A percentile compares a stretch with the other conserved stretches of the same genome.
phyloP scores from a whole-genome alignment of 352 stramenopile species.

The Thraustotheca clavata region DNA sequence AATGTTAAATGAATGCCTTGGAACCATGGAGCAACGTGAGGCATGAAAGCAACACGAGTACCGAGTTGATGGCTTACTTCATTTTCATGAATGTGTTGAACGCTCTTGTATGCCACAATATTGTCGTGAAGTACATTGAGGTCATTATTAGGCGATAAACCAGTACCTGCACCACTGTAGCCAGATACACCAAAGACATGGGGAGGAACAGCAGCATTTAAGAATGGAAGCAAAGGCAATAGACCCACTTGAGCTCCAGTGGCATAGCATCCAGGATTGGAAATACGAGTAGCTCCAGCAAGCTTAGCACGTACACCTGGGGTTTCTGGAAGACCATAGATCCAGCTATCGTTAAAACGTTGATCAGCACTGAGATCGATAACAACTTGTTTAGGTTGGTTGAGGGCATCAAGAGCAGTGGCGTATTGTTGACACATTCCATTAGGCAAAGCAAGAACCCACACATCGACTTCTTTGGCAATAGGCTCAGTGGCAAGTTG shows the following conservation, averaged over 20 bases:
- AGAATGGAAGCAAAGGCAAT: constrained; percentile 61
- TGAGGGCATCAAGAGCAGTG: constrained; percentile 53
- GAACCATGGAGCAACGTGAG: constrained; percentile 90
- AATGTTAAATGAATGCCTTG: constrained; percentile 91
- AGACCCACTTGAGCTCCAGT: constrained; percentile 72
- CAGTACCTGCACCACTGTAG: constrained; percentile 82
- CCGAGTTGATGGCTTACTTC: constrained; percentile 79
- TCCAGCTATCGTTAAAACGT: constrained; percentile 79
- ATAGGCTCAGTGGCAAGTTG: constrained; percentile 56
- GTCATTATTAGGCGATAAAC: constrained; percentile 76
- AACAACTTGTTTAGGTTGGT: constrained; percentile 62
- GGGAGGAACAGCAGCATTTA: constrained; percentile 55
- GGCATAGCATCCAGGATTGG: constrained; percentile 85
- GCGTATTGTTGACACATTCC: constrained; percentile 79
- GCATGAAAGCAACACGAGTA: constrained; percentile 87
- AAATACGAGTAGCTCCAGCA: constrained; percentile 62
- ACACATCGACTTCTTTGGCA: constrained; percentile 76
- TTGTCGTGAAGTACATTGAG: constrained; percentile 70
- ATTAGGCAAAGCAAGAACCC: constrained; percentile 82
- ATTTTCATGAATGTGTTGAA: constrained; percentile 85
- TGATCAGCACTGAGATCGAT: constrained; percentile 86
- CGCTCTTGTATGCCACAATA: constrained; percentile 86
- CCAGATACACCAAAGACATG: constrained; percentile 84
- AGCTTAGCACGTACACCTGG: constrained; percentile 49
- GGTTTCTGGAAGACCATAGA: constrained; percentile 79